Percentiles rank a stretch among this genome's conserved stretches.
Conservation (phyloP, 345 rosid genomes). For the Salix viminalis region DNA sequence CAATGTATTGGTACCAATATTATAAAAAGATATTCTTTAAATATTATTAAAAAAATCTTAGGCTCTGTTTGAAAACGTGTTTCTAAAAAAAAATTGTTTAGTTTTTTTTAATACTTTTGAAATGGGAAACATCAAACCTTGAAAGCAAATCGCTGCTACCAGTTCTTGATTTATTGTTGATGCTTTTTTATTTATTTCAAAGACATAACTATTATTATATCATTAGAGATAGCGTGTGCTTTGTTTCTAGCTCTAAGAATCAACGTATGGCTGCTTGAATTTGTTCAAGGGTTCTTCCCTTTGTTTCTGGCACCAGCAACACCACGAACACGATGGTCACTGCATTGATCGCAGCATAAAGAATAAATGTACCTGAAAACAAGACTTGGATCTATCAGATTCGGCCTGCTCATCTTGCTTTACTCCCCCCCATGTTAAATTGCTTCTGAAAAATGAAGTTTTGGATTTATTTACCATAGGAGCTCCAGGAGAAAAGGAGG, state of each 20-base stretch:
- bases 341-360: background rate
- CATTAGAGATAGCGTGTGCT: background rate
- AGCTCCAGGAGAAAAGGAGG: slow-evolving; percentile 14
- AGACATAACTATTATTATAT: no score
- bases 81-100: no score
- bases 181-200: no score
- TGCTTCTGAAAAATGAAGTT: background rate
- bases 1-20: no score
- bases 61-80: no score
- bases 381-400: background rate
- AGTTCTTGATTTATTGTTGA: no score
- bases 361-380: background rate
- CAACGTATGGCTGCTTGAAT: background rate
- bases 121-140: no score
- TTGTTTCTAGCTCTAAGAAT: background rate
- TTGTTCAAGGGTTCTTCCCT: background rate
- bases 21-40: no score
- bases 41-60: no score
- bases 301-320: background rate
- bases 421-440: no score
- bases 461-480: background rate
- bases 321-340: background rate
- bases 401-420: background rate
- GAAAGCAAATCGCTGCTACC: no score
- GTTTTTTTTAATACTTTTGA: no score